Percentiles rank a stretch among this genome's conserved stretches.
Conservation (phyloP, 345 rosid species). For the Citrus sinensis region DVS_A1.0 CM039165.1:24786501-24787000, state of each 20-base stretch:
- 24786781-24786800: too few species aligned
- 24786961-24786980: too few species aligned
- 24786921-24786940: too few species aligned
- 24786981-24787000: too few species aligned
- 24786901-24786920: too few species aligned
- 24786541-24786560: conserved; percentile 60
- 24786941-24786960: too few species aligned
- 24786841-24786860: too few species aligned
- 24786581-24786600: not conserved
- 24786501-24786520: conserved; percentile 59
- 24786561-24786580: conserved; percentile 35
- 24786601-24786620: not conserved
- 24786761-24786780: too few species aligned
- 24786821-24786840: too few species aligned
- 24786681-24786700: conserved; percentile 64
- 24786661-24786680: conserved; percentile 58
- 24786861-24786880: too few species aligned
- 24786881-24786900: too few species aligned
- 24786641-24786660: conserved; percentile 38
- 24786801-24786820: too few species aligned
- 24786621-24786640: not conserved
- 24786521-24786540: conserved; percentile 66
- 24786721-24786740: conserved; percentile 48
- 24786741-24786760: not conserved
- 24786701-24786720: conserved; percentile 62